Evolutionary conservation across 768 basidiomycete genomes (phyloP).

Genomic region (Auricularia heimuer): DNA sequence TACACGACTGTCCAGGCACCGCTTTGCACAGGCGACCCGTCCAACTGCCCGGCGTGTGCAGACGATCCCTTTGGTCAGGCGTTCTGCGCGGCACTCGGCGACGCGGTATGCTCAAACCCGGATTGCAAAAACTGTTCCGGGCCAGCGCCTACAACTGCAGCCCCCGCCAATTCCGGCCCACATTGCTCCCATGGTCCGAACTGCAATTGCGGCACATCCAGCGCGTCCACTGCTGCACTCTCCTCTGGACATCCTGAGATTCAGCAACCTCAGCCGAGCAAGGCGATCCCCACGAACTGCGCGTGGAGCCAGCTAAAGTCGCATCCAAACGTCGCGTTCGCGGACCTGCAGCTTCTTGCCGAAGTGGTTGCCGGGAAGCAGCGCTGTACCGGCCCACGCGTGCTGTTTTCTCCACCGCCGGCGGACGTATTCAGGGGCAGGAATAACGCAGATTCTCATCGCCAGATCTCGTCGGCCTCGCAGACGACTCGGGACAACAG

Average conservation of each 20-base stretch:
- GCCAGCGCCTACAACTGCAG: neutral
- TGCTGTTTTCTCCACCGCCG: conserved; percentile 47
- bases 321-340: conserved; percentile 81
- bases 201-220: conserved; percentile 15
- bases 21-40: conserved; percentile 74
- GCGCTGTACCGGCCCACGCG: conserved; percentile 61
- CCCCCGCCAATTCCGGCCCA: neutral
- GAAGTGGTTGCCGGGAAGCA: conserved; percentile 82
- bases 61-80: conserved; percentile 82
- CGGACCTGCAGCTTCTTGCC: conserved; percentile 73
- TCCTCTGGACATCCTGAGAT: neutral
- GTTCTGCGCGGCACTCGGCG: conserved; percentile 69
- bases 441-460: neutral
- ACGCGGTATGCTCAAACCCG: conserved; percentile 40
- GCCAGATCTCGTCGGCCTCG: neutral
- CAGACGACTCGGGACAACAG: neutral
- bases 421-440: conserved; percentile 14
- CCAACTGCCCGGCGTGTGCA: conserved; percentile 76
- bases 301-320: conserved; percentile 80
- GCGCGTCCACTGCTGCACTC: neutral
- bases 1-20: conserved; percentile 3
- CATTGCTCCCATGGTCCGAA: conserved; percentile 17
- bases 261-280: conserved; percentile 19
- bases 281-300: conserved; percentile 35
- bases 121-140: conserved; percentile 4